phyloP scores from a whole-genome alignment of 31 red algal species.

The Endocladia muricata region DNA sequence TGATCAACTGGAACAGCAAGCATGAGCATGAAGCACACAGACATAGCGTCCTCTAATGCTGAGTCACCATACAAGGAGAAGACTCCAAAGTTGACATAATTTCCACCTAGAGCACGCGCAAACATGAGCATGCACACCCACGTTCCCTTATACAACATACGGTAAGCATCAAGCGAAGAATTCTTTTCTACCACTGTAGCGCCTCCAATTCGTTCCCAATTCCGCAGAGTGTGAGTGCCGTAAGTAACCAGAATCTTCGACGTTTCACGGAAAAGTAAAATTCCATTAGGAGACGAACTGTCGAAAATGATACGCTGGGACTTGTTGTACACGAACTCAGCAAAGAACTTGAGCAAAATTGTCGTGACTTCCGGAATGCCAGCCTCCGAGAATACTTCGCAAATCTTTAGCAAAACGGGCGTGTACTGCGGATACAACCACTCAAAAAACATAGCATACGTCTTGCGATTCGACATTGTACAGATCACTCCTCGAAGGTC shows the following conservation, averaged over 20 bases:
- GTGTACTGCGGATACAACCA: constrained; percentile 74
- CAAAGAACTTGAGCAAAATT: constrained; percentile 65
- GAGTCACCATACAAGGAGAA: constrained; percentile 86
- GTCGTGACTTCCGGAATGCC: constrained; percentile 66
- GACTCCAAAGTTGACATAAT: constrained; percentile 92
- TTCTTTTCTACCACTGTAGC: constrained; percentile 27
- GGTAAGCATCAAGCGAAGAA: constrained; percentile 57
- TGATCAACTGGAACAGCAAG: constrained; percentile 71
- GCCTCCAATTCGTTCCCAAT: constrained; percentile 61
- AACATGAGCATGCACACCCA: constrained; percentile 73
- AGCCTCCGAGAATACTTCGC: constrained; percentile 72
- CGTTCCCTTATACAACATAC: constrained; percentile 78
- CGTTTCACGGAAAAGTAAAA: constrained; percentile 83
- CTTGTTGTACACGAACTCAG: constrained; percentile 80
- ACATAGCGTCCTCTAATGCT: constrained; percentile 72
- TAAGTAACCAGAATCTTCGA: constrained; percentile 80
- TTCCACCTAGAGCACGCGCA: constrained; percentile 58
- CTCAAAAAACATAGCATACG: constrained; percentile 77
- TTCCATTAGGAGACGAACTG: constrained; percentile 77
- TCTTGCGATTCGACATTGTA: constrained; percentile 59
- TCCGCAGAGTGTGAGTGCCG: constrained; percentile 56
- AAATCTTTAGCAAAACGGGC: constrained; percentile 67
- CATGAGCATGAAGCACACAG: constrained; percentile 59
- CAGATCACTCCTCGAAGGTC: constrained; percentile 73
- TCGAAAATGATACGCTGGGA: constrained; percentile 83